Conservation (phyloP, 257 asterid species). For the Lavandula angustifolia region DNA sequence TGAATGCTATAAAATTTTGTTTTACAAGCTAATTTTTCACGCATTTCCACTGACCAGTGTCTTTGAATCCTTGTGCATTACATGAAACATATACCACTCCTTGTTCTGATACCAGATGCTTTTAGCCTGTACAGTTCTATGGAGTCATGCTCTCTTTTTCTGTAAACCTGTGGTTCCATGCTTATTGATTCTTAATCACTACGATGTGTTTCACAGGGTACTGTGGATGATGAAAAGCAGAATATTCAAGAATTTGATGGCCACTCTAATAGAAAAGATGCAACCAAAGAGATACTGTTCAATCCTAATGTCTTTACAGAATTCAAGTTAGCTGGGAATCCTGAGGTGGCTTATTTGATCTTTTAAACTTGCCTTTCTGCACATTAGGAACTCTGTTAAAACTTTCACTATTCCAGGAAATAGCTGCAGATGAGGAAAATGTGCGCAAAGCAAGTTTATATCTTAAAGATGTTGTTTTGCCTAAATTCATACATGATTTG, state of each 20-base stretch:
- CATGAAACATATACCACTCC: neutral
- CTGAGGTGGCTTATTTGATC: constrained; percentile 53
- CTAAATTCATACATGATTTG: constrained; percentile 78
- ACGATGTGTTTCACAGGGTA: constrained; percentile 35
- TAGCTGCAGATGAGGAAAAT: constrained; percentile 74
- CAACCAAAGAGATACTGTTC: constrained; percentile 56
- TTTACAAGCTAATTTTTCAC: neutral
- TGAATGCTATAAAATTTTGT: neutral
- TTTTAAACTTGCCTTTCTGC: constrained; percentile 14
- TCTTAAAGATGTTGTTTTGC: constrained; percentile 70
- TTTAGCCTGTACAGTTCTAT: neutral
- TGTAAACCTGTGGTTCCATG: neutral
- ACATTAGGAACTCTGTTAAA: constrained; percentile 18
- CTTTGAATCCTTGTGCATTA: neutral
- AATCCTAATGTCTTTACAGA: constrained; percentile 92
- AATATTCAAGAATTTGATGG: constrained; percentile 38
- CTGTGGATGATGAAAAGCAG: constrained; percentile 39
- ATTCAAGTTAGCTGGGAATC: constrained; percentile 76
- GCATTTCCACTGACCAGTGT: neutral
- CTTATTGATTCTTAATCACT: constrained; percentile 10
- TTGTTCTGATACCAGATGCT: neutral
- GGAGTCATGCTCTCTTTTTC: neutral
- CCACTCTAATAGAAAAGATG: constrained; percentile 42
- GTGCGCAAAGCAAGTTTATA: constrained; percentile 74
- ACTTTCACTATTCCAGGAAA: constrained; percentile 54